Base-by-base conservation (phyloP, 2,329 filamentous ascomycete species). In the Xylaria sp. region DNA sequence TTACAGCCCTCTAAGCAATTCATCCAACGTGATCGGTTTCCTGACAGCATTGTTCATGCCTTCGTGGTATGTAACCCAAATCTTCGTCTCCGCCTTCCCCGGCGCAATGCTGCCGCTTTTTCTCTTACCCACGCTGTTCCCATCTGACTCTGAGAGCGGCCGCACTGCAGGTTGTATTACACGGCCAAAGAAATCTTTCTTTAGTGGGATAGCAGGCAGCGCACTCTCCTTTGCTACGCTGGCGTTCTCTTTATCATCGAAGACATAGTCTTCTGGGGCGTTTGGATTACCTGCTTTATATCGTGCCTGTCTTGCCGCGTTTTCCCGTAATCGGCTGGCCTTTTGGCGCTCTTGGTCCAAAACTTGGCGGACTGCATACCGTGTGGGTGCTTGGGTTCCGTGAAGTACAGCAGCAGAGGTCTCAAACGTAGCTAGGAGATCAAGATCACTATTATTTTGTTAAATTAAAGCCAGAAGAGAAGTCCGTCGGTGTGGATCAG, bases 291-390 rank as follows among this genome's bases (percentile, higher is more conserved):
- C 88, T n/a, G 84, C 88, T 50, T 81, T 82, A 78, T 90, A 91
- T 2, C 91, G 86, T 9, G 90, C 88, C 75, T 92, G 88, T 1
- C 92, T 84, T 0, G 89, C 86, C 3, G 88, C 86, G 69, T 88
- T 88, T 59, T 92, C 91, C 16, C 91, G 90, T 40, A 89, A 83
- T 35, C 87, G 82, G 13, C 91, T 87, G 57, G 93, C 91, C 76
- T 92, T 93, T 69, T 88, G 89, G 75, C 95, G 92, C 79, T 98
- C 95, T 78, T 96, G 93, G 76, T 97, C 94, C 0, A 99, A 86
- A 9, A 98, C 94, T 79, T 98, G 95, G 25, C 96, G 90, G 5
- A 99, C 91, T 1, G 95, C 95, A 77, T 93, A 99, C n/a, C 96
- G 89, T 0, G 93, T 93, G 0, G 93, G 93, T 0, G 89, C 90